phyloP scores from a whole-genome alignment of 371 early-diverging fungal genomes.

The Mortierella sp. region DNA sequence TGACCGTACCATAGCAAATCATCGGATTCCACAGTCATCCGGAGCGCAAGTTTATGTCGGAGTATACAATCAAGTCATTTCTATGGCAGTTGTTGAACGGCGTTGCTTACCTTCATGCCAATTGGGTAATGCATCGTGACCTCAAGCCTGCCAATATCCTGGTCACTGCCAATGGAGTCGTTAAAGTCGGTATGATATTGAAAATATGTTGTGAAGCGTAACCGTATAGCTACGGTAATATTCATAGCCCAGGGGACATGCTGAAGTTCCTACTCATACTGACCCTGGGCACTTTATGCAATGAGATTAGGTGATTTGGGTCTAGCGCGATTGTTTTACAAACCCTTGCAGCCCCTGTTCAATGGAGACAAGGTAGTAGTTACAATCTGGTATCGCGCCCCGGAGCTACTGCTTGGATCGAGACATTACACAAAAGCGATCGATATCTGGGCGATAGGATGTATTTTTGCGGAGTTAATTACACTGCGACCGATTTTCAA shows the following conservation, averaged over 20 bases:
- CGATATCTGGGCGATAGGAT: constrained; percentile 97
- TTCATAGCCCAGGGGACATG: too few relatives aligned
- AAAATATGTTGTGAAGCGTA: background rate
- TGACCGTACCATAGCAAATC: constrained; percentile 74
- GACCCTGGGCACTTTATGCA: too few relatives aligned
- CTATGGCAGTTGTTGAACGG: constrained; percentile 95
- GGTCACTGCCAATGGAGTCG: constrained; percentile 87
- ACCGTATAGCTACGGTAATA: background rate
- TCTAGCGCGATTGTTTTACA: constrained; percentile 86
- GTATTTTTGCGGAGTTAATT: constrained; percentile 95
- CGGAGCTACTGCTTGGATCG: constrained; percentile 94
- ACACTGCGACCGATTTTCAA: constrained; percentile 92
- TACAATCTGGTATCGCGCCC: constrained; percentile 98
- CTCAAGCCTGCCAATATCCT: constrained; percentile 94
- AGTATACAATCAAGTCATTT: constrained; percentile 87
- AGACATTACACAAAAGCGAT: constrained; percentile 94
- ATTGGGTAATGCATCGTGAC: constrained; percentile 95
- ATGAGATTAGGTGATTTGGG: constrained; percentile 83
- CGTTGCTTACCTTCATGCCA: constrained; percentile 90
- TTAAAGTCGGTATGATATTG: constrained; percentile 77
- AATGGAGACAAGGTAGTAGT: constrained; percentile 96
- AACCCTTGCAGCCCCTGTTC: constrained; percentile 86
- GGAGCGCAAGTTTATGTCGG: constrained; percentile 83
- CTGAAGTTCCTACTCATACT: background rate
- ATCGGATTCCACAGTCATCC: constrained; percentile 84